Conservation (phyloP, 2,329 filamentous ascomycete species). For the Chaetothyriales sp. region DNA sequence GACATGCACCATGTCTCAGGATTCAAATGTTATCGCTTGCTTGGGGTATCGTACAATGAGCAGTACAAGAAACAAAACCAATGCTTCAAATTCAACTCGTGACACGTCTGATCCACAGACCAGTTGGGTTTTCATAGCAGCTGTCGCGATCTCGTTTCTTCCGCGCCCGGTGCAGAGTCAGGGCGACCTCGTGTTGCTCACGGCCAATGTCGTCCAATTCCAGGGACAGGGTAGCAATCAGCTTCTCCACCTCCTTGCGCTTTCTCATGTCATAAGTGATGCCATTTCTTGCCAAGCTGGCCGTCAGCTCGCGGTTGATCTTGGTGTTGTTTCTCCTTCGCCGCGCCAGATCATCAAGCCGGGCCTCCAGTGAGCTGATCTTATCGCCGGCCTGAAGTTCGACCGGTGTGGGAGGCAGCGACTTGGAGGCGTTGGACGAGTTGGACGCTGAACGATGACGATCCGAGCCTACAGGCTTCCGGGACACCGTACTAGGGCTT, state of each 20-base stretch:
- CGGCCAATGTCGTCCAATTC: slow-evolving; percentile 59
- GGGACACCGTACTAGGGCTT: slow-evolving; percentile 19
- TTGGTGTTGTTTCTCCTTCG: slow-evolving; percentile 56
- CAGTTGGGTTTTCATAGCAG: slow-evolving; percentile 39
- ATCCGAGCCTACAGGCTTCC: slow-evolving; percentile 24
- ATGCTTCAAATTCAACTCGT: slow-evolving; percentile 37
- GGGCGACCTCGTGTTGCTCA: slow-evolving; percentile 63
- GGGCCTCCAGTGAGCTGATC: slow-evolving; percentile 50
- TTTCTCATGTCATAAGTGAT: slow-evolving; percentile 52
- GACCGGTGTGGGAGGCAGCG: slow-evolving; percentile 45
- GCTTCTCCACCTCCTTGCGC: slow-evolving; percentile 41
- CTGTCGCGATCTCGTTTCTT: slow-evolving; percentile 56
- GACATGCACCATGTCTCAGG: not conserved
- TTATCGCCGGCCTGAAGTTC: slow-evolving; percentile 48
- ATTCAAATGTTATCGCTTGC: not conserved
- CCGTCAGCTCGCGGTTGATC: slow-evolving; percentile 61
- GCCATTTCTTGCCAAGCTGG: slow-evolving; percentile 59
- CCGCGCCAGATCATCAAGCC: slow-evolving; percentile 49
- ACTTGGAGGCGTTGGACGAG: slow-evolving; percentile 30
- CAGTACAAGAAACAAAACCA: not conserved
- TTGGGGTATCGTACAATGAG: not conserved
- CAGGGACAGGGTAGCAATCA: slow-evolving; percentile 48
- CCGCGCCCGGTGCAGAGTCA: slow-evolving; percentile 58
- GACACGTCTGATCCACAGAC: slow-evolving; percentile 64
- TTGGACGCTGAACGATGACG: slow-evolving; percentile 26